A percentile compares a stretch with the other conserved stretches of the same genome.
Conservation (phyloP, 805 yeast species). For the Barnettozyma pratensis region DNA sequence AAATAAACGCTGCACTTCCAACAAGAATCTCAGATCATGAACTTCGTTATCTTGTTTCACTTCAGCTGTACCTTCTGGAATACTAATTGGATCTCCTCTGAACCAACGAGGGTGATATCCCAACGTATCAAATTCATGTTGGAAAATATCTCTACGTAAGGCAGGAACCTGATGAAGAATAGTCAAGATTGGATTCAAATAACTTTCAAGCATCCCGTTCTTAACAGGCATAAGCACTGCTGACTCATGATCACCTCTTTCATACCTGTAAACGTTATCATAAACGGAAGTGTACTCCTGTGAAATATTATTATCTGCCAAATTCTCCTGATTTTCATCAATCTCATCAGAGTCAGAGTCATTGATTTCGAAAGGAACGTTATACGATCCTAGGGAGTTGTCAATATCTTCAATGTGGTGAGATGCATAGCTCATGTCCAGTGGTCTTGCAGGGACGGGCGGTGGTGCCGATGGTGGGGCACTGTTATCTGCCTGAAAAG, state of each 20-base stretch:
- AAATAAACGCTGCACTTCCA: conserved; percentile 35
- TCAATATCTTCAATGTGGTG: conserved; percentile 2
- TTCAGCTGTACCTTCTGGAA: conserved; percentile 8
- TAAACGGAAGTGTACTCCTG: conserved; percentile 19
- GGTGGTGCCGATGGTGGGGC: not conserved
- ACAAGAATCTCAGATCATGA: conserved; percentile 23
- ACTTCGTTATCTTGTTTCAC: conserved; percentile 21
- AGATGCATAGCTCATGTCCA: not conserved
- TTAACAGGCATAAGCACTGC: conserved; percentile 32
- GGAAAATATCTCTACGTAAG: conserved; percentile 28
- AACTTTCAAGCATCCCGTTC: conserved; percentile 31
- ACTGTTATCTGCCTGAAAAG: not conserved
- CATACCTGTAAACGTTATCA: conserved; percentile 27
- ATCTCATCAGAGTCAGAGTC: not conserved
- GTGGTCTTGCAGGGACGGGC: not conserved
- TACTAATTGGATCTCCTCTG: conserved; percentile 21
- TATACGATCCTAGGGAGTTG: not conserved
- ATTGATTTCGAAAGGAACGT: not conserved
- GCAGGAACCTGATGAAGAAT: conserved; percentile 33
- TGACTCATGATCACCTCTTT: conserved; percentile 21
- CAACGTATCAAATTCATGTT: conserved; percentile 28
- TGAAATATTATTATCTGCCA: not conserved
- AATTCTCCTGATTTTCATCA: not conserved
- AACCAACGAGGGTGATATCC: conserved; percentile 38
- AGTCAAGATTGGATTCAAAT: conserved; percentile 37